Evolutionary conservation across 306 rosid species (phyloP).

Genomic region (Pachyrhizus erosus): DNA sequence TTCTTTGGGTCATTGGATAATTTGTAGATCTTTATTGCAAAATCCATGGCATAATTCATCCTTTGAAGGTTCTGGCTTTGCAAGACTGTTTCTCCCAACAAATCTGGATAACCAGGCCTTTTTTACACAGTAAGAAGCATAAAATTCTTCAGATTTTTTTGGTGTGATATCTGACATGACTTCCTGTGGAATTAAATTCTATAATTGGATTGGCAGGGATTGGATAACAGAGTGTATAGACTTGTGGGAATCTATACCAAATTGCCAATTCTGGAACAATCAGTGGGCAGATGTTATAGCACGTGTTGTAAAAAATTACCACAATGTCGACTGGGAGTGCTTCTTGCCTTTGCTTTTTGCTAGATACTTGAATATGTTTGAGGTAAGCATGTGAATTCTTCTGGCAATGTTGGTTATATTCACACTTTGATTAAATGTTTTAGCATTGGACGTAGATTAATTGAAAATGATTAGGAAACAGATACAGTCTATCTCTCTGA

Average conservation of each 20-base stretch:
- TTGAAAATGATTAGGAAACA: conserved; percentile 30
- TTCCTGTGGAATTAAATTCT: conserved; percentile 41
- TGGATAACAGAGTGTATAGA: conserved; percentile 76
- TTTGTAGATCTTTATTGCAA: conserved; percentile 81
- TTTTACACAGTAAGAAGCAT: conserved; percentile 79
- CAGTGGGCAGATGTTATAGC: conserved; percentile 97
- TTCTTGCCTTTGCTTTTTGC: conserved; percentile 88
- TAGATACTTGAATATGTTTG: conserved; percentile 95
- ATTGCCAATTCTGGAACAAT: conserved; percentile 98
- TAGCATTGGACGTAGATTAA: background rate
- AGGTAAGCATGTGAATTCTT: conserved; percentile 66
- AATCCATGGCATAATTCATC: conserved; percentile 99
- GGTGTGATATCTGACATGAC: conserved; percentile 40
- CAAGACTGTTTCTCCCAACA: conserved; percentile 94
- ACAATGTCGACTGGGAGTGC: conserved; percentile 79
- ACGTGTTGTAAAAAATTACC: conserved; percentile 83
- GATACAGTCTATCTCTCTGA: conserved; percentile 25
- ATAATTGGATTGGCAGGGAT: conserved; percentile 61
- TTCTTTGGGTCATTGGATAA: conserved; percentile 42
- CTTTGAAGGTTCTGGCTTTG: conserved; percentile 98
- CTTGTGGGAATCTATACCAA: conserved; percentile 94
- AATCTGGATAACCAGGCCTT: conserved; percentile 83
- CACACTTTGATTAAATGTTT: conserved; percentile 30
- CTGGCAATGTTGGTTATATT: conserved; percentile 28
- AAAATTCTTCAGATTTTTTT: conserved; percentile 33